Percentiles rank a stretch among this genome's conserved stretches.
Conservation (phyloP, 1,284 basidiomycete genomes). For the Cryptococcus jaspeensis region DNA sequence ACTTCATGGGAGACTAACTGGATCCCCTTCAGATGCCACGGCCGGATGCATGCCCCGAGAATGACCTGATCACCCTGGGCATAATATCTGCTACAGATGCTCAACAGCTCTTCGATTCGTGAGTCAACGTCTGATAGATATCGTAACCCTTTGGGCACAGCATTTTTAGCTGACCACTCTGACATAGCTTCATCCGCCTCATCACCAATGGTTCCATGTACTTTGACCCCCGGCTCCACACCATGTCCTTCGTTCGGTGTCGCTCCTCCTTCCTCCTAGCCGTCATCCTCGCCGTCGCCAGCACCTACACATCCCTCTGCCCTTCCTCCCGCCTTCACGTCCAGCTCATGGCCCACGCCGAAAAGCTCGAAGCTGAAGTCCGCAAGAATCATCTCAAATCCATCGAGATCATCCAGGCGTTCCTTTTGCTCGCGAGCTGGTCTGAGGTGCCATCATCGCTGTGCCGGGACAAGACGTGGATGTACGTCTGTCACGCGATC, state of each 20-base stretch:
- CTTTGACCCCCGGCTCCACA: conserved; percentile 24
- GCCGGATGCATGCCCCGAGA: conserved; percentile 18
- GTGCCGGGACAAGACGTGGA: conserved; percentile 19
- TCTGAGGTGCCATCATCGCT: conserved; percentile 15
- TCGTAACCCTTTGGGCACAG: background rate
- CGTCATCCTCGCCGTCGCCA: conserved; percentile 17
- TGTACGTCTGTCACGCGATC: conserved; percentile 20
- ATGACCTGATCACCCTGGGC: conserved; percentile 21
- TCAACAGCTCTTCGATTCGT: conserved; percentile 17
- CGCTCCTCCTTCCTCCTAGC: conserved; percentile 20
- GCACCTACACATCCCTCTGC: conserved; percentile 13
- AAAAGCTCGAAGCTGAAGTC: conserved; percentile 11
- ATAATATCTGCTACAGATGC: conserved; percentile 16
- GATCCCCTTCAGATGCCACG: conserved; percentile 13
- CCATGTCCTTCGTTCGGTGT: conserved; percentile 14
- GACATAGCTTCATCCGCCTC: conserved; percentile 16
- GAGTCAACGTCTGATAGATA: background rate
- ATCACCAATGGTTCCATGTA: conserved; percentile 22
- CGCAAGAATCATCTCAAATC: conserved; percentile 24
- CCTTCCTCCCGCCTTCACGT: conserved; percentile 14
- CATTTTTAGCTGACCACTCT: background rate
- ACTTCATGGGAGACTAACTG: background rate
- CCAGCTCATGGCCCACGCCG: conserved; percentile 12
- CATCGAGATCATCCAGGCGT: conserved; percentile 21
- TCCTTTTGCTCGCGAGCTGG: conserved; percentile 21